Evolutionary conservation across 768 basidiomycete species (phyloP).

Genomic region (Nidula microcarpa): DNA sequence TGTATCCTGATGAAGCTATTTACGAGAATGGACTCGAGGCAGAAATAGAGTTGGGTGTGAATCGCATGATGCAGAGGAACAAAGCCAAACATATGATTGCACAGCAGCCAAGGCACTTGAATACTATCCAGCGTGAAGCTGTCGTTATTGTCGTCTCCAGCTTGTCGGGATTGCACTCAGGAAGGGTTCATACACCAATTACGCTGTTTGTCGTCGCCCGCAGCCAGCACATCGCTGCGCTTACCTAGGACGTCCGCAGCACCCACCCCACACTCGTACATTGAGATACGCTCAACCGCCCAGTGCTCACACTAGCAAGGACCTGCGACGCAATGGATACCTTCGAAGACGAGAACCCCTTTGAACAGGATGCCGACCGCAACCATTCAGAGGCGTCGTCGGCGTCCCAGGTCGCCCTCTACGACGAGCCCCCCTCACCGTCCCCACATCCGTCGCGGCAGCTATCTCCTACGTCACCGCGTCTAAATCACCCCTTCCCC

Average conservation of each 20-base stretch:
- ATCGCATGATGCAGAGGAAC: constrained; percentile 28
- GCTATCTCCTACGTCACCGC: constrained; percentile 45
- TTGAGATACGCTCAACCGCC: no score
- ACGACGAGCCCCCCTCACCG: constrained; percentile 56
- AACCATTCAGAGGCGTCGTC: constrained; percentile 53
- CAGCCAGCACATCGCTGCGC: no score
- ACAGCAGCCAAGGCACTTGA: neutral
- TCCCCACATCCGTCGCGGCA: constrained; percentile 36
- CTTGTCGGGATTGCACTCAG: no score
- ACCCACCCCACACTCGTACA: no score
- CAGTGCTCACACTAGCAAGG: no score
- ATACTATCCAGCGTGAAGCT: no score
- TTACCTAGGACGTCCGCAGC: no score
- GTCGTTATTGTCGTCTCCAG: no score
- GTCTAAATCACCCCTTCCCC: constrained; percentile 43
- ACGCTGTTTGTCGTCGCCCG: no score
- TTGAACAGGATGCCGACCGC: constrained; percentile 46
- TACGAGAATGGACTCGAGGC: no score
- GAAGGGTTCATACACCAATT: no score
- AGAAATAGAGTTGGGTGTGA: neutral
- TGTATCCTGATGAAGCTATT: neutral
- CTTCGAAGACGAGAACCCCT: constrained; percentile 68
- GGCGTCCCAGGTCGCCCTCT: constrained; percentile 49
- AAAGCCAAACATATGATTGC: constrained; percentile 34
- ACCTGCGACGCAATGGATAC: constrained; percentile 29